A percentile compares a stretch with the other conserved stretches of the same genome.
phyloP scores from a whole-genome alignment of 192 early-diverging fungal species.

The Cladochytrium replicatum region DNA sequence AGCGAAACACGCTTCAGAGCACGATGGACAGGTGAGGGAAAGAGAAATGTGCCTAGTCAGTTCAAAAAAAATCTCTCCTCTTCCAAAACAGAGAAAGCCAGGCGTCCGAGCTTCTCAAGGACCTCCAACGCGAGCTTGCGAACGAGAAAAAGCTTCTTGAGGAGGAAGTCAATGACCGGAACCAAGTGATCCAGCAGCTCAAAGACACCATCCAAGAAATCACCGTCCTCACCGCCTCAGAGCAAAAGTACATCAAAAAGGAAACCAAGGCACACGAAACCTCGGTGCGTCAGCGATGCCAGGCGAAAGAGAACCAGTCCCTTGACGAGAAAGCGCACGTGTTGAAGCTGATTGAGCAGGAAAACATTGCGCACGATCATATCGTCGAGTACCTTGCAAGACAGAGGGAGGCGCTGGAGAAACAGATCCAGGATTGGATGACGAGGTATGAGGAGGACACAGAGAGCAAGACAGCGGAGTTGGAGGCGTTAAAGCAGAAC shows the following conservation, averaged over 20 bases:
- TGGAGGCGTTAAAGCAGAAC: conserved; percentile 41
- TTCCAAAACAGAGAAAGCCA: conserved; percentile 31
- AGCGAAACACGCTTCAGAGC: conserved; percentile 45
- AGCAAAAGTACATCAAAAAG: conserved; percentile 57
- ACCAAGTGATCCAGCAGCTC: conserved; percentile 52
- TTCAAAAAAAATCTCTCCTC: background rate
- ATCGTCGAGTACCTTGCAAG: conserved; percentile 42
- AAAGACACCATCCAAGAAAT: conserved; percentile 61
- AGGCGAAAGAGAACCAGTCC: conserved; percentile 23
- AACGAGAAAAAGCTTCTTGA: conserved; percentile 42
- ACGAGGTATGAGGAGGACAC: conserved; percentile 52
- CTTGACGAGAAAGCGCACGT: conserved; percentile 24
- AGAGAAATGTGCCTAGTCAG: background rate
- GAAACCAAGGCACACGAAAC: conserved; percentile 55
- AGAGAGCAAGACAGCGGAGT: conserved; percentile 39
- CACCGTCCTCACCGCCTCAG: conserved; percentile 42
- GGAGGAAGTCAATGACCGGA: conserved; percentile 45
- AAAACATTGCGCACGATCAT: conserved; percentile 37
- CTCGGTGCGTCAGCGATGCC: conserved; percentile 35
- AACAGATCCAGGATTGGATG: conserved; percentile 55
- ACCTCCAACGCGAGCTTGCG: conserved; percentile 40
- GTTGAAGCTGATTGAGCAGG: conserved; percentile 31
- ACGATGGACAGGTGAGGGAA: conserved; percentile 47
- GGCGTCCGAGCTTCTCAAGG: conserved; percentile 35
- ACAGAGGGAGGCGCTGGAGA: conserved; percentile 37